phyloP scores from a whole-genome alignment of 495 filamentous ascomycete species.

The Aspergillus saccharolyticus region DNA sequence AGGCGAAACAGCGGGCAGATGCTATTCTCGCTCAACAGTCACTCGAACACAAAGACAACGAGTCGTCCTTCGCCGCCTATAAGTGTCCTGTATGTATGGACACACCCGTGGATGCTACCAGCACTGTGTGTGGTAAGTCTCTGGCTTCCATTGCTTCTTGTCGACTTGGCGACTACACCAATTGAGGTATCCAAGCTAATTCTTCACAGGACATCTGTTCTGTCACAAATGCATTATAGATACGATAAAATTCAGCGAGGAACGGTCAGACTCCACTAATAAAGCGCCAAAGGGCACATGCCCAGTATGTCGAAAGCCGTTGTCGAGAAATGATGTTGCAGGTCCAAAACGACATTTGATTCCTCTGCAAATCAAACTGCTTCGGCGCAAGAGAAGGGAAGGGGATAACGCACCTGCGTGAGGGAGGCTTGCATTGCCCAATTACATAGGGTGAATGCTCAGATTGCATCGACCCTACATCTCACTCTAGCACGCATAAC shows the following conservation, averaged over 20 bases:
- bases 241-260: constrained; percentile 59
- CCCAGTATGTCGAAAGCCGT: constrained; percentile 45
- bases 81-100: constrained; percentile 88
- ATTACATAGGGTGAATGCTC: too few relatives aligned
- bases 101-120: constrained; percentile 62
- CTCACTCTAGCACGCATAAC: too few relatives aligned
- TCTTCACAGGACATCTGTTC: constrained; percentile 68
- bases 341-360: constrained; percentile 39
- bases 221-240: constrained; percentile 77
- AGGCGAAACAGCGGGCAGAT: constrained; percentile 47
- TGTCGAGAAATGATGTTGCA: constrained; percentile 25
- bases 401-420: neutral
- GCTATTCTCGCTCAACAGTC: constrained; percentile 47
- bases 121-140: constrained; percentile 76
- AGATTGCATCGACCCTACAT: too few relatives aligned
- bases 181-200: neutral
- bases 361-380: constrained; percentile 57
- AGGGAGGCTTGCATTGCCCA: neutral
- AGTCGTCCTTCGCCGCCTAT: constrained; percentile 50
- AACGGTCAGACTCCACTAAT: constrained; percentile 25
- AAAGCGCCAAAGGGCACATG: constrained; percentile 33
- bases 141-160: neutral
- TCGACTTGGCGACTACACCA: too few relatives aligned
- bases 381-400: constrained; percentile 31
- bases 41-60: constrained; percentile 39